Evolutionary conservation across 495 filamentous ascomycete genomes (phyloP), one percentile per base, ranked within the genome.

Genomic region (Margaritispora aquatica): DNA sequence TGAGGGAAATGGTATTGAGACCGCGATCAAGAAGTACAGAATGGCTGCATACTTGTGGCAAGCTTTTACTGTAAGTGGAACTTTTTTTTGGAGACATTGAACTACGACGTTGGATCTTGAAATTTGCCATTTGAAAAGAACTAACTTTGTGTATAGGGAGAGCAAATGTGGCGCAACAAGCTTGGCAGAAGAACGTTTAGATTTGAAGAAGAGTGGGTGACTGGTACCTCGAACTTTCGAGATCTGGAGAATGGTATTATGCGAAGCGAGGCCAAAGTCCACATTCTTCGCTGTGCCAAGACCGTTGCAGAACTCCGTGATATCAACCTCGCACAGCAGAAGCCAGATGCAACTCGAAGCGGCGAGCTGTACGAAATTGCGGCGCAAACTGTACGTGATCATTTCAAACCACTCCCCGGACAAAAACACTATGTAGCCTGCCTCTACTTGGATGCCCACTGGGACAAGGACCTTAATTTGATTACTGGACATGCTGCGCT

Each of bases 21-120:
- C 78, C 13, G 92, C 92, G 0, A 80, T 94, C 62, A 80, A 82
- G 57, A 96, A 96, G 70, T 96, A 89, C 66, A 82, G 90, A 55
- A 95, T 91, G 84, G 86, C 90, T 22, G 92, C 90, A 19, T 95
- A 96, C 69, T 78, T 97, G 1, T 97, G 92, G 92, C 92, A 96
- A 69, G 90, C 91, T 8, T 96, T 94, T 67, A 97, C 92, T 0
- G 89, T 88, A 50, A 50, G 47, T 24, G 26, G 19, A n/a, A 3
- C 19, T n/a, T 44, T 10, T 5, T 3, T 24, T 22, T 24, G 20
- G 47, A 24, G 9, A 17, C 4, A 48, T 7, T 19, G 20, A 26
- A 9, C 47, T 22, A 24, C 20, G 8, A 24, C 47, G 38, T 2
- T 7, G 38, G 38, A 44, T 17, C 17, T 15, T n/a, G 15, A 44